Evolutionary conservation across 1,284 basidiomycete species (phyloP), one percentile per base, ranked within the genome.

Genomic region (Boletellus sp.): DNA sequence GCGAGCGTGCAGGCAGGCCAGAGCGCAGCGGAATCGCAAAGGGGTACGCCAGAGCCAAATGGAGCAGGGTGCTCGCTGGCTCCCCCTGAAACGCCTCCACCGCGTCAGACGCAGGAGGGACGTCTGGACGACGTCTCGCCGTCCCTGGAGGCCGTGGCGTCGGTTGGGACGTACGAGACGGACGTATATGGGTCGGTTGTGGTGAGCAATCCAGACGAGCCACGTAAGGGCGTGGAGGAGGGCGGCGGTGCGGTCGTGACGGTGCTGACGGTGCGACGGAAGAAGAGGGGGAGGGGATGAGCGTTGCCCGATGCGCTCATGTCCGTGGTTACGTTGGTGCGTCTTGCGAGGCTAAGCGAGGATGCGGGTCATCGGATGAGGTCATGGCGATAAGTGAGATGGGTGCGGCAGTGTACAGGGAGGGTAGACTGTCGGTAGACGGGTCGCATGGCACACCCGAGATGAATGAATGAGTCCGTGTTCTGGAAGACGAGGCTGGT

Each of bases 231-330:
- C 28, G 49, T 39, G 47, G 57, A 48, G 49, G 47, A 56, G 47
- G 43, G 46, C 49, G 60, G 61, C 26, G 26, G 26, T 28, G 26
- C 26, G 26, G 30, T 32, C 48, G 78, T 88, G 60, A 83, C 75
- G 22, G 76, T 83, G 55, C 66, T 89, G 51, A 71, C 80, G 47
- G 84, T 74, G 56, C 76, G 81, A 70, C 84, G 82, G 71, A 85
- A 82, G 72, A 79, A 80, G 68, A 67, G 71, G 30, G 52, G 49
- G 4, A 57, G 54, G 54, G 53, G 55, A 28, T 69, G 66, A 60
- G 30, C 5, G 13, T 32, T 4, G 30, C 30, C 26, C 26, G 30
- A 32, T 13, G 30, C 30, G 30, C 30, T 32, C 30, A 32, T 32
- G 30, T 32, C 30, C 30, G 30, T 32, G 30, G 30, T 32, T 32